Percentiles rank a stretch among this genome's conserved stretches.
Evolutionary conservation across 2,329 filamentous ascomycete genomes (phyloP).

Genomic region (Alternaria triticina): DNA sequence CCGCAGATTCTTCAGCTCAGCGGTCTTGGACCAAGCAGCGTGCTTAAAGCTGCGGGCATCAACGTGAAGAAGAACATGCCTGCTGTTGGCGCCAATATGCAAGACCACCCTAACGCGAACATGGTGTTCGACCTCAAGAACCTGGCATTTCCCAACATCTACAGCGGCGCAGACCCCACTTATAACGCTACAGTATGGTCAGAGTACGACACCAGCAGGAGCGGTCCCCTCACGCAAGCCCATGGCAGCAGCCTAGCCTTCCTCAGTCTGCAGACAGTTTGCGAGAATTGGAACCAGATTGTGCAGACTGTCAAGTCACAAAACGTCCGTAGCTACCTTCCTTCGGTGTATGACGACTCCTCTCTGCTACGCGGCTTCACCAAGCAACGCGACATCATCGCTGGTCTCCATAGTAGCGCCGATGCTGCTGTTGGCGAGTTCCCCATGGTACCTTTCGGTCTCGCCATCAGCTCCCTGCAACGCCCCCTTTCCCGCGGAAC

Average conservation of each 20-base stretch:
- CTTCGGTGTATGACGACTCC: slow-evolving; percentile 23
- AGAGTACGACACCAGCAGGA: slow-evolving; percentile 33
- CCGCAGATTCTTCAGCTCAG: slow-evolving; percentile 55
- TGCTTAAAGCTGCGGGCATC: slow-evolving; percentile 32
- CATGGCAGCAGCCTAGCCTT: slow-evolving; percentile 33
- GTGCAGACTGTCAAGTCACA: slow-evolving; percentile 26
- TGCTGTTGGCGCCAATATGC: slow-evolving; percentile 43
- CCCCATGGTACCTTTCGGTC: slow-evolving; percentile 33
- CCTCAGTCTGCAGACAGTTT: slow-evolving; percentile 24
- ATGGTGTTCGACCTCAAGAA: slow-evolving; percentile 31
- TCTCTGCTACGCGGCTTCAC: slow-evolving; percentile 27
- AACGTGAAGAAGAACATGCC: slow-evolving; percentile 34
- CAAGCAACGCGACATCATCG: slow-evolving; percentile 36
- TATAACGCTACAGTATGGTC: slow-evolving; percentile 34
- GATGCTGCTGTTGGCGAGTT: slow-evolving; percentile 44
- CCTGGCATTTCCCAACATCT: slow-evolving; percentile 24
- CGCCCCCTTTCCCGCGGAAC: slow-evolving; percentile 45
- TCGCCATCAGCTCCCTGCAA: slow-evolving; percentile 27
- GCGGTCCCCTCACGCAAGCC: slow-evolving; percentile 36
- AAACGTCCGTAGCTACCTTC: slow-evolving; percentile 22
- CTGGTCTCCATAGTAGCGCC: slow-evolving; percentile 19
- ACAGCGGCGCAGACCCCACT: slow-evolving; percentile 27
- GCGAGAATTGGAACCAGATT: slow-evolving; percentile 23
- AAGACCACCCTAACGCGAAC: slow-evolving; percentile 38
- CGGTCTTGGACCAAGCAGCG: slow-evolving; percentile 35